These are phyloP conservation scores for Liquidambar formosana DNA, from an alignment of 164 flowering plant genomes.

Conservation along the genomic window DNA sequence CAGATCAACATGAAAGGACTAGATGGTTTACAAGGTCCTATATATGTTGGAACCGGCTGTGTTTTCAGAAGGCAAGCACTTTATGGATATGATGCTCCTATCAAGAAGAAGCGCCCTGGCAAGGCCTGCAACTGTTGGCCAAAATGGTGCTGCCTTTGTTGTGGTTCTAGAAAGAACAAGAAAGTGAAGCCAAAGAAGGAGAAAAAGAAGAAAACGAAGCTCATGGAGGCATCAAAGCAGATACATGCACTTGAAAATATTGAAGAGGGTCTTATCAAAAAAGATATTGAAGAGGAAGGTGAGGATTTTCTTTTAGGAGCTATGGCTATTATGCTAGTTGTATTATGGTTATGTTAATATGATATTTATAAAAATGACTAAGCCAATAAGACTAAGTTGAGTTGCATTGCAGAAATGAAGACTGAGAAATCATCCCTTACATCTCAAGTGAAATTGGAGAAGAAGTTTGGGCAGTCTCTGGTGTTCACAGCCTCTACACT, in stretches of 20 bases:
- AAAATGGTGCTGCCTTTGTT: slow-evolving; percentile 34
- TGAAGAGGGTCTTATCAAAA: slow-evolving; percentile 33
- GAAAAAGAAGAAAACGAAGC: slow-evolving; percentile 44
- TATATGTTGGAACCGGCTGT: slow-evolving; percentile 67
- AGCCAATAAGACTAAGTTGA: not conserved
- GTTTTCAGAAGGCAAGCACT: slow-evolving; percentile 62
- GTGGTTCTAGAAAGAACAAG: slow-evolving; percentile 46
- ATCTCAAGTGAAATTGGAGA: slow-evolving; percentile 44
- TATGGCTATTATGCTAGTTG: not conserved
- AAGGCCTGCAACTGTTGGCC: slow-evolving; percentile 34
- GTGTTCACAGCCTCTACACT: slow-evolving; percentile 53
- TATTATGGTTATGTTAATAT: not conserved
- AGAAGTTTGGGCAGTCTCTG: slow-evolving; percentile 53
- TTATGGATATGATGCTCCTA: slow-evolving; percentile 60
- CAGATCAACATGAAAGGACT: slow-evolving; percentile 66
- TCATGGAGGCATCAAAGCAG: slow-evolving; percentile 49
- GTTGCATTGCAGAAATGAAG: slow-evolving; percentile 31
- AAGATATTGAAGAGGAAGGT: slow-evolving; percentile 27
- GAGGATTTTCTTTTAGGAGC: not conserved
- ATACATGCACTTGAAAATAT: slow-evolving; percentile 57
- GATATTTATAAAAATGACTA: too few species aligned
- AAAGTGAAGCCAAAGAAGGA: slow-evolving; percentile 23
- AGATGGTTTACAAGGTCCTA: slow-evolving; percentile 65
- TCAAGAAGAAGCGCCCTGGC: slow-evolving; percentile 33
- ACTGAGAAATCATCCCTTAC: slow-evolving; percentile 30